phyloP scores from a whole-genome alignment of 2,329 filamentous ascomycete genomes.

The Penicillium sp. region DNA sequence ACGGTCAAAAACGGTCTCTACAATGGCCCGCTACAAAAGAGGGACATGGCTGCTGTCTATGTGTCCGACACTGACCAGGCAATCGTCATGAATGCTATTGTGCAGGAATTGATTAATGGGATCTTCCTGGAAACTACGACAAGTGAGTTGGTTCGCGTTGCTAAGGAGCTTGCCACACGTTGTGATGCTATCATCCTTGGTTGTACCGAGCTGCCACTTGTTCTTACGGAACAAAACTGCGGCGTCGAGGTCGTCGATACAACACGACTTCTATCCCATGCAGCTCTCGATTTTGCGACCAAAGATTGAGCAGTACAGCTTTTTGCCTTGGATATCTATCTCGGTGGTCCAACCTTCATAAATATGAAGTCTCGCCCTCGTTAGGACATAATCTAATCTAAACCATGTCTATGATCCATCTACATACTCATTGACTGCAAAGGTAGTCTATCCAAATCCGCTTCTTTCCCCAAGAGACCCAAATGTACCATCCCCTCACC shows the following conservation, averaged over 20 bases:
- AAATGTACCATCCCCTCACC: constrained; percentile 53
- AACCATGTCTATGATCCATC: not conserved
- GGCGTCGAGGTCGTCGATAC: constrained; percentile 5
- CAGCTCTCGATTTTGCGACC: constrained; percentile 4
- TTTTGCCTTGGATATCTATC: not conserved
- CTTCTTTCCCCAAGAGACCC: constrained; percentile 27
- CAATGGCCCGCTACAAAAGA: constrained; percentile 1
- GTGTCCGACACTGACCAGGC: not conserved
- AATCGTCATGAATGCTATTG: not conserved
- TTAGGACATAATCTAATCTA: not conserved
- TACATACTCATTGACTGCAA: constrained; percentile 4
- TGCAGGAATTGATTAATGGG: not conserved
- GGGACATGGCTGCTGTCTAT: constrained; percentile 5
- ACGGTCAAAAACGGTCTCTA: constrained; percentile 3
- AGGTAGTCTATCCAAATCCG: constrained; percentile 16
- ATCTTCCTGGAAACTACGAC: not conserved
- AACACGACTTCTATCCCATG: constrained; percentile 5
- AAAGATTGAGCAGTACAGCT: not conserved
- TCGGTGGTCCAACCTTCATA: not conserved
- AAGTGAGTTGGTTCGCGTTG: constrained; percentile 1
- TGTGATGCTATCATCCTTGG: constrained; percentile 10
- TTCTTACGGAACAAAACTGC: constrained; percentile 8
- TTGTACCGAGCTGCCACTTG: constrained; percentile 8
- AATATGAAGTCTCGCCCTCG: not conserved
- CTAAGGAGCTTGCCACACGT: constrained; percentile 1